Conservation (phyloP, 140 eudicot genomes). For the Oenanthe javanica region DNA sequence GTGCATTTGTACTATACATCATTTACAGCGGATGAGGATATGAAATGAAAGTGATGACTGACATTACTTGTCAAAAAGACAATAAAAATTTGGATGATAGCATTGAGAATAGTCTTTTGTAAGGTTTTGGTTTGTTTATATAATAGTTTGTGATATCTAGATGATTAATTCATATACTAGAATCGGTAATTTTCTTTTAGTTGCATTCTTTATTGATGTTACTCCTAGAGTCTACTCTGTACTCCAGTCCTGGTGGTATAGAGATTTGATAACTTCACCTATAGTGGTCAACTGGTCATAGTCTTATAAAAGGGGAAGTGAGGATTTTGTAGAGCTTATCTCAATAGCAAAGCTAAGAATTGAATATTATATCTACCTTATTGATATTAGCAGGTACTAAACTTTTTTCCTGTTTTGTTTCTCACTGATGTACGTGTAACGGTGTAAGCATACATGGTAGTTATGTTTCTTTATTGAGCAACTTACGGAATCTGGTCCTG, state of each 20-base stretch:
- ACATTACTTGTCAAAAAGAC: too few species aligned
- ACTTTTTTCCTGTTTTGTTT: not conserved
- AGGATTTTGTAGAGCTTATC: not conserved
- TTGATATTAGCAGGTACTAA: not conserved
- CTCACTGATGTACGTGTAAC: not conserved
- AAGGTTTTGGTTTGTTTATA: not conserved
- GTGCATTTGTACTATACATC: not conserved
- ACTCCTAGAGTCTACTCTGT: not conserved
- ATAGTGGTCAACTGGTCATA: not conserved
- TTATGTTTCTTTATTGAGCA: not conserved
- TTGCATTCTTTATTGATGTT: not conserved
- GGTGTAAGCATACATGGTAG: not conserved
- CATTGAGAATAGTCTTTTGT: not conserved
- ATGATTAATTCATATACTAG: not conserved
- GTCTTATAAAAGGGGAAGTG: not conserved
- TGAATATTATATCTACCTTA: not conserved
- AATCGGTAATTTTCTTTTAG: not conserved
- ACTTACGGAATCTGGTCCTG: not conserved
- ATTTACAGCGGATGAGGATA: not conserved
- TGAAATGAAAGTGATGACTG: not conserved
- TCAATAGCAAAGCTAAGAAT: not conserved
- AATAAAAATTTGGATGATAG: not conserved
- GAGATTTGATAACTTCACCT: not conserved
- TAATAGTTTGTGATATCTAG: not conserved
- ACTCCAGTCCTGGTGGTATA: not conserved